Evolutionary conservation across 805 yeast species (phyloP).

Genomic region (Komagataella kurtzmanii): DNA sequence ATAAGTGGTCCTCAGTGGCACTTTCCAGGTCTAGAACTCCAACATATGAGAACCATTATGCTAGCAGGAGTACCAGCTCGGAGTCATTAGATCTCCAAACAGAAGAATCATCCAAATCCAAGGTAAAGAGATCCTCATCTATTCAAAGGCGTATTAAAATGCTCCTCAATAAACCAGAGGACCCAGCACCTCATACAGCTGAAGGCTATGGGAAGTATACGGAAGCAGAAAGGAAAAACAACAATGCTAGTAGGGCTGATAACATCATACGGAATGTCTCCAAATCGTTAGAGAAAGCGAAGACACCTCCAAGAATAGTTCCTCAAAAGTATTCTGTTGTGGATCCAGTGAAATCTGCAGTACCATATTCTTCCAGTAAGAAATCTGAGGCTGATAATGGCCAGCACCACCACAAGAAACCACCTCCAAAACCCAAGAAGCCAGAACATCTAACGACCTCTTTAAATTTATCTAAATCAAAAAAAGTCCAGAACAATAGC

Average conservation of each 20-base stretch:
- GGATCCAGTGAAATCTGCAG: background rate
- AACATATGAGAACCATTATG: conserved; percentile 1
- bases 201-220: conserved; percentile 74
- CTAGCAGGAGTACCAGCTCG: conserved; percentile 1
- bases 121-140: conserved; percentile 16
- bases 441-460: conserved; percentile 30
- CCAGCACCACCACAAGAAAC: conserved; percentile 13
- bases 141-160: conserved; percentile 45
- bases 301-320: conserved; percentile 8
- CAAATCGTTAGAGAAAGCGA: conserved; percentile 10
- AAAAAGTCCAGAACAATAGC: background rate
- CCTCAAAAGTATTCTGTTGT: conserved; percentile 5
- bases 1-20: conserved; percentile 1
- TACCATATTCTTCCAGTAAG: conserved; percentile 1
- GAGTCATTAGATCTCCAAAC: conserved; percentile 1
- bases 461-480: background rate
- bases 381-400: conserved; percentile 5
- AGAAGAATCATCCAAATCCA: background rate
- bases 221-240: conserved; percentile 15
- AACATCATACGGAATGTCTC: conserved; percentile 5
- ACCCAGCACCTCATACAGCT: conserved; percentile 49
- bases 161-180: conserved; percentile 27
- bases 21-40: conserved; percentile 5
- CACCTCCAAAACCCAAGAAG: conserved; percentile 56
- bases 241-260: conserved; percentile 7